Conservation (phyloP, 2,329 filamentous ascomycete species). For the Ceratocystis variospora region DNA sequence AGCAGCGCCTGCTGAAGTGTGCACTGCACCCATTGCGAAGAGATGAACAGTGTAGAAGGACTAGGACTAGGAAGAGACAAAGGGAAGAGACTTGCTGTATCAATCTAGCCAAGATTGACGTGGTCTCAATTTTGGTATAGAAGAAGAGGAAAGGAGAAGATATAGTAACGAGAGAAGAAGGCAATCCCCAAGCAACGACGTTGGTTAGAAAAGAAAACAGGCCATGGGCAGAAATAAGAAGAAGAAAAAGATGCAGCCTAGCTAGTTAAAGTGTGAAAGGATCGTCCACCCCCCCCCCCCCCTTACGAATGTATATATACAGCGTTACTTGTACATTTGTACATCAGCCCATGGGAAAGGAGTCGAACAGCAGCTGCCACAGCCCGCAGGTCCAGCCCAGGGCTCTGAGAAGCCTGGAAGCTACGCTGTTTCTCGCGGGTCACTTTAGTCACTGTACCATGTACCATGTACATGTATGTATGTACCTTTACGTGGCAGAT, state of each 20-base stretch:
- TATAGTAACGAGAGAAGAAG: too few relatives aligned
- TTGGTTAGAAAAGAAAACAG: neutral
- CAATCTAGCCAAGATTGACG: neutral
- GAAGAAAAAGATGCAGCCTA: conserved; percentile 13
- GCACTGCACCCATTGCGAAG: neutral
- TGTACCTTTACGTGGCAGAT: neutral
- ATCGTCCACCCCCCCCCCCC: neutral
- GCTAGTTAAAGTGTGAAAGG: conserved; percentile 5
- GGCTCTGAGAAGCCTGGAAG: too few relatives aligned
- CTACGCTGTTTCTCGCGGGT: neutral
- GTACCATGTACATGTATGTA: neutral
- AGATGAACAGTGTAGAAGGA: neutral
- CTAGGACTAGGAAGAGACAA: neutral
- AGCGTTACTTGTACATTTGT: neutral
- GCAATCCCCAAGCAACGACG: neutral
- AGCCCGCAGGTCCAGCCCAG: too few relatives aligned
- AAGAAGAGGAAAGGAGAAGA: neutral
- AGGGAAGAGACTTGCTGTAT: neutral
- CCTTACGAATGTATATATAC: neutral
- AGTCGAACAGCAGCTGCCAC: neutral
- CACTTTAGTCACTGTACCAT: neutral
- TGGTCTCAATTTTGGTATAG: neutral
- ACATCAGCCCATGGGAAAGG: neutral
- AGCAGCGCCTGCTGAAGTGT: conserved; percentile 11
- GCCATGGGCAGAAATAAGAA: neutral